Percentiles rank a stretch among this genome's conserved stretches.
Conservation (phyloP, 345 rosid genomes). For the Lagerstroemia speciosa region DNA sequence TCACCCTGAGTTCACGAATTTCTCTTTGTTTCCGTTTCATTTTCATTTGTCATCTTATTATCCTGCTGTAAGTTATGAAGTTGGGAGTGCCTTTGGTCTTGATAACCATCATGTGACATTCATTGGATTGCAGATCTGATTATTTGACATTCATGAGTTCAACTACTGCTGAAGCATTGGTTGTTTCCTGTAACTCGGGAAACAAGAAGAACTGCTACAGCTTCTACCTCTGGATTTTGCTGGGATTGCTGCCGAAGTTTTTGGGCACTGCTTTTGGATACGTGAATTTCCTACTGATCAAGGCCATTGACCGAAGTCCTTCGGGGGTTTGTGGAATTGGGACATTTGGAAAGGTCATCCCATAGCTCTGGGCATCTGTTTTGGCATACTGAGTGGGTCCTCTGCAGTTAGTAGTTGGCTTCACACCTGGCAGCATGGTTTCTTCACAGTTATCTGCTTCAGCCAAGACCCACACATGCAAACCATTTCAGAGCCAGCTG, state of each 20-base stretch:
- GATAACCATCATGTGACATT: background rate
- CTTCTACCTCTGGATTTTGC: slow-evolving; percentile 68
- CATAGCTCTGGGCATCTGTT: slow-evolving; percentile 12
- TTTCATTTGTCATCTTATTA: background rate
- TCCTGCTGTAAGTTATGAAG: background rate
- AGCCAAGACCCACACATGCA: slow-evolving; percentile 17
- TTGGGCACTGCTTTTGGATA: slow-evolving; percentile 40
- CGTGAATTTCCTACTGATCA: slow-evolving; percentile 43
- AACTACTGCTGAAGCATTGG: slow-evolving; percentile 45
- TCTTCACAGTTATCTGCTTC: slow-evolving; percentile 36
- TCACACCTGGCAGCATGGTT: slow-evolving; percentile 35
- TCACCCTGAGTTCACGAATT: background rate
- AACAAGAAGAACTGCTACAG: slow-evolving; percentile 44
- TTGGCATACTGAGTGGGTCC: background rate
- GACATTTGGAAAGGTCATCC: slow-evolving; percentile 13
- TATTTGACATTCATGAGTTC: slow-evolving; percentile 75
- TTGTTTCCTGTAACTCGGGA: slow-evolving; percentile 95
- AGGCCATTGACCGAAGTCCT: slow-evolving; percentile 38
- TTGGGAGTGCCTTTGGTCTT: background rate
- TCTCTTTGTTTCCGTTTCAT: background rate
- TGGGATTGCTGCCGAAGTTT: slow-evolving; percentile 66
- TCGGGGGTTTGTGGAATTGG: slow-evolving; percentile 12
- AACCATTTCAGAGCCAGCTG: slow-evolving; percentile 26
- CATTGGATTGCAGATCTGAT: slow-evolving; percentile 35
- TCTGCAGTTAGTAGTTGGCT: background rate